A percentile compares a stretch with the other conserved stretches of the same genome.
phyloP scores from a whole-genome alignment of 345 rosid genomes.

The Acer yangbiense region DNA sequence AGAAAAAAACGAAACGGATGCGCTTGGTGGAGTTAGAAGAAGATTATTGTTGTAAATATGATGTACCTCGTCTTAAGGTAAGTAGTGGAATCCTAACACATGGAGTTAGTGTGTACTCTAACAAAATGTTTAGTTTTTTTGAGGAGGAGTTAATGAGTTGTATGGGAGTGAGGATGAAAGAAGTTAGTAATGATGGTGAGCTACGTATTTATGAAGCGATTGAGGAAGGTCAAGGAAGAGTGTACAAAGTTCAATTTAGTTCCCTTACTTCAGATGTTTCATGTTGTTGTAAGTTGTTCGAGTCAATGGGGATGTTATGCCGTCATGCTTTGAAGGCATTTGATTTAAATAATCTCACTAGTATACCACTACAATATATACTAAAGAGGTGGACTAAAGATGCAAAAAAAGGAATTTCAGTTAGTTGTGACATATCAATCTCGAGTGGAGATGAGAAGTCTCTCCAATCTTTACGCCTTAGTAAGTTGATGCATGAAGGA shows the following conservation, averaged over 20 bases:
- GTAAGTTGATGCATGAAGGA: background rate
- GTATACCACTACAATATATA: background rate
- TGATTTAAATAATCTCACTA: background rate
- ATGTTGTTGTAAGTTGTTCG: slow-evolving; percentile 1
- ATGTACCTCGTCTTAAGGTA: background rate
- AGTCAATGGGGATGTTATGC: slow-evolving; percentile 14
- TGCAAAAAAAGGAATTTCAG: background rate
- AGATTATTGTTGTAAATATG: background rate
- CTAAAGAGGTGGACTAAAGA: slow-evolving; percentile 17
- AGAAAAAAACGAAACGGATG: background rate
- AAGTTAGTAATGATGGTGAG: background rate
- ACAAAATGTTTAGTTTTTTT: background rate
- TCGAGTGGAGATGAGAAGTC: background rate
- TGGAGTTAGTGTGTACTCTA: background rate
- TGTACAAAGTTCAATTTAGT: background rate
- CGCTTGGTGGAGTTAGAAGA: background rate
- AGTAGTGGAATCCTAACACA: background rate
- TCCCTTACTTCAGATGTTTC: background rate
- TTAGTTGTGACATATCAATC: background rate
- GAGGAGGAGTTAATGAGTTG: background rate
- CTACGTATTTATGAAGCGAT: background rate
- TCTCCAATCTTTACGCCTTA: background rate
- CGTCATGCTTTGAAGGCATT: slow-evolving; percentile 3
- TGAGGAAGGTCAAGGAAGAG: background rate
- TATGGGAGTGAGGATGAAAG: background rate